A percentile compares a stretch with the other conserved stretches of the same genome.
phyloP scores from a whole-genome alignment of 2,329 filamentous ascomycete genomes.

The Tolypocladium nubicola region DNA sequence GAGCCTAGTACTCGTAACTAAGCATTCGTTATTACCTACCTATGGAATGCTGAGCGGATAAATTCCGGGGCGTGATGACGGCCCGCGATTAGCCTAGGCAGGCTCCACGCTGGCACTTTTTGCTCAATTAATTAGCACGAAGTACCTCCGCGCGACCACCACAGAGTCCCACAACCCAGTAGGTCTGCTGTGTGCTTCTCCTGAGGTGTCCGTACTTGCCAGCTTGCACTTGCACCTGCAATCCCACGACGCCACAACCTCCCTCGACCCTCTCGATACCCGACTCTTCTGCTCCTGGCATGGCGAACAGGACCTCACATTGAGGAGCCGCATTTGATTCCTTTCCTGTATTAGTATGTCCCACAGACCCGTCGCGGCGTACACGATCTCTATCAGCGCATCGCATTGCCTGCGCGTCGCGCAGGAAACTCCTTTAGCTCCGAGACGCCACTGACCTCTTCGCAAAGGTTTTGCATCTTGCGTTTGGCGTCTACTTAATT shows the following conservation, averaged over 20 bases:
- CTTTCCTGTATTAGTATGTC: conserved; percentile 9
- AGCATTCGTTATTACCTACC: too few relatives aligned
- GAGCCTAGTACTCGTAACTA: too few relatives aligned
- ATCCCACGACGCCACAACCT: conserved; percentile 1
- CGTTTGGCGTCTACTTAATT: conserved; percentile 5
- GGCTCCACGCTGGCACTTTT: not conserved
- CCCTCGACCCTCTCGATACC: not conserved
- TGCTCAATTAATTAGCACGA: not conserved
- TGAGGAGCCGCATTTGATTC: conserved; percentile 6
- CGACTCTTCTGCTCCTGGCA: conserved; percentile 4
- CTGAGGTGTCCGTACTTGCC: conserved; percentile 10
- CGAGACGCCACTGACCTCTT: not conserved
- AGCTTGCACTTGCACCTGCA: conserved; percentile 18
- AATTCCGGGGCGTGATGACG: not conserved
- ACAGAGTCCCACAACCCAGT: not conserved
- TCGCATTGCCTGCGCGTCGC: conserved; percentile 1
- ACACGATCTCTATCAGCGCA: not conserved
- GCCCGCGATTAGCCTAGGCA: not conserved
- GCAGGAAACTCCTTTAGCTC: not conserved
- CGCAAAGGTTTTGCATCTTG: not conserved
- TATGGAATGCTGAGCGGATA: not conserved
- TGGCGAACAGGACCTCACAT: conserved; percentile 8
- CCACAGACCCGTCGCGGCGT: not conserved
- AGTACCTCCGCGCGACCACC: not conserved
- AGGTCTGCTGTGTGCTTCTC: not conserved